Conservation (phyloP, 352 stramenopile species). For the Pythium aristosporum region DNA sequence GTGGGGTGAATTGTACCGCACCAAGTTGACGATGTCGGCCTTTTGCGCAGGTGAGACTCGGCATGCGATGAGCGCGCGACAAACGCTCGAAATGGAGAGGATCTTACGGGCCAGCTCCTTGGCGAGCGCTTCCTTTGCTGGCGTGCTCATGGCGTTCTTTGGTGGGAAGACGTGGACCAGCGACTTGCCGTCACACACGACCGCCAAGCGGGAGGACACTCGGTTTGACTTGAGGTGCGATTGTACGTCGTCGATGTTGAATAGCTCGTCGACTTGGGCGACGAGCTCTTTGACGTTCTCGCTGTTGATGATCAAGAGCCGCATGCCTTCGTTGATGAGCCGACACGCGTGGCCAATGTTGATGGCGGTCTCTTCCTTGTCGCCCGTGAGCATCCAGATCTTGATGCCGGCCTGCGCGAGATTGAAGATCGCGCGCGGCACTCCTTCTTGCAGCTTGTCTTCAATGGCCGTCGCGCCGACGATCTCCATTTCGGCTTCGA, state of each 20-base stretch:
- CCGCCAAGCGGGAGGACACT: slow-evolving; percentile 38
- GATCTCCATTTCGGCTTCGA: slow-evolving; percentile 78
- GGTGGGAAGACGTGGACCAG: slow-evolving; percentile 71
- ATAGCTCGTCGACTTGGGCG: slow-evolving; percentile 51
- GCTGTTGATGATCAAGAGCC: slow-evolving; percentile 49
- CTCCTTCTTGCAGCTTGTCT: slow-evolving; percentile 91
- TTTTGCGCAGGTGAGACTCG: slow-evolving; percentile 85
- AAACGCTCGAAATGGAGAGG: slow-evolving; percentile 57
- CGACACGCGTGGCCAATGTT: slow-evolving; percentile 88
- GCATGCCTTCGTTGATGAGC: slow-evolving; percentile 68
- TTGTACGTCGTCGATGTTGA: slow-evolving; percentile 47
- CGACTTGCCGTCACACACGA: slow-evolving; percentile 73
- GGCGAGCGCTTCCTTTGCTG: slow-evolving; percentile 33
- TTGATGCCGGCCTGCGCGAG: slow-evolving; percentile 91
- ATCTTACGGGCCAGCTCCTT: slow-evolving; percentile 56
- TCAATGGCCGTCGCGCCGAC: slow-evolving; percentile 92
- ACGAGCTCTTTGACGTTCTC: slow-evolving; percentile 46
- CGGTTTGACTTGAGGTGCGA: slow-evolving; percentile 36
- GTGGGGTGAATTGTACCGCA: slow-evolving; percentile 47
- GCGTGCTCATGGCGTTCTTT: slow-evolving; percentile 35
- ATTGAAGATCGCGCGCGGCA: slow-evolving; percentile 84
- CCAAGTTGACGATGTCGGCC: slow-evolving; percentile 73
- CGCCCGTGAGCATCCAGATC: slow-evolving; percentile 94
- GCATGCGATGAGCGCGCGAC: slow-evolving; percentile 74
- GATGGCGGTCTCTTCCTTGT: slow-evolving; percentile 95